A percentile compares a stretch with the other conserved stretches of the same genome.
Evolutionary conservation across 345 rosid genomes (phyloP).

Genomic region (Erodium maritimum): DNA sequence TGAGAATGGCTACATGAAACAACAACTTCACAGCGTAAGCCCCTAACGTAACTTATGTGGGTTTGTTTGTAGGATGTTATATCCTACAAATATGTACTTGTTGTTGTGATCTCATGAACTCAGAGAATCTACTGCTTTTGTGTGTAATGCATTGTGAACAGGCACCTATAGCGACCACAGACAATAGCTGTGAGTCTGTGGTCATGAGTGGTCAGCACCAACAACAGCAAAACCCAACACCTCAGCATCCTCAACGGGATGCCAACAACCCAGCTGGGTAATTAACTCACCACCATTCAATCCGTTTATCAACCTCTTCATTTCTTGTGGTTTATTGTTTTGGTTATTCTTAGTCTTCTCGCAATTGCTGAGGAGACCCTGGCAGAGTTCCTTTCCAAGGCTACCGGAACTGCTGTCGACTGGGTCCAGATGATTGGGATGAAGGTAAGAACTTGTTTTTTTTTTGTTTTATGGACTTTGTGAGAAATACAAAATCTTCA

Average conservation of each 20-base stretch:
- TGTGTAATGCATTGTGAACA: constrained; percentile 13
- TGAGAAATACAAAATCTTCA: no score
- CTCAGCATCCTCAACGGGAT: constrained; percentile 87
- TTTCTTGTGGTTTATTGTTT: background rate
- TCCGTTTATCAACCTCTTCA: background rate
- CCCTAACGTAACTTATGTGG: background rate
- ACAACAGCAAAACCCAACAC: constrained; percentile 91
- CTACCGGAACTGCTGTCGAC: constrained; percentile 99
- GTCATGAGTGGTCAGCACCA: constrained; percentile 96
- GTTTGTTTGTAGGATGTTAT: background rate
- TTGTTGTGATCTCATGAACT: background rate
- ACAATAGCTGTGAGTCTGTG: constrained; percentile 99
- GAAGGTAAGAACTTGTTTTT: constrained; percentile 64
- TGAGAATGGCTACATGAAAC: constrained; percentile 80
- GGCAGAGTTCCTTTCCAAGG: constrained; percentile 90
- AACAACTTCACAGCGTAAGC: constrained; percentile 57
- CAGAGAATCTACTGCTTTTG: background rate
- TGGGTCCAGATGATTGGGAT: constrained; percentile 99
- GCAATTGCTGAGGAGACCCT: constrained; percentile 94
- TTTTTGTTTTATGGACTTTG: no score
- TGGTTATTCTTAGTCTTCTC: constrained; percentile 42
- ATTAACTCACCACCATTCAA: constrained; percentile 3
- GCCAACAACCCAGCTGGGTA: constrained; percentile 99
- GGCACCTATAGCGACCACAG: constrained; percentile 95
- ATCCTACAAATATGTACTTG: background rate